Percentiles rank a stretch among this genome's conserved stretches.
Evolutionary conservation across 768 basidiomycete species (phyloP).

Genomic region (Nidula microcarpa): DNA sequence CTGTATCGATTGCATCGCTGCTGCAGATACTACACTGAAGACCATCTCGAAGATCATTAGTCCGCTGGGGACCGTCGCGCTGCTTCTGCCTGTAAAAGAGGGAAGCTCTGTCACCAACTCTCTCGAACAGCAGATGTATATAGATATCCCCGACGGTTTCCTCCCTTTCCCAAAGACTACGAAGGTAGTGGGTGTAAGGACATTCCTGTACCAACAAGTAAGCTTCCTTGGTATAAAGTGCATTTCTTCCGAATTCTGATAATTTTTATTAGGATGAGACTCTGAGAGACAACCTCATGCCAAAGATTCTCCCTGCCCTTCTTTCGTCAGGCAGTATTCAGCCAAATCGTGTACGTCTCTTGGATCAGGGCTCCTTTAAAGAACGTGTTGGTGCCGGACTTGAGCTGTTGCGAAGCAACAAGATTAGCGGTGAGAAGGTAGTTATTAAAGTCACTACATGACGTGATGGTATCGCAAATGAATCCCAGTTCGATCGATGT

Average conservation of each 20-base stretch:
- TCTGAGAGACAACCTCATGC: slow-evolving; percentile 40
- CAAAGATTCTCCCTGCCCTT: slow-evolving; percentile 39
- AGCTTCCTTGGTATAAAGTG: slow-evolving; percentile 5
- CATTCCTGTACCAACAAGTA: slow-evolving; percentile 38
- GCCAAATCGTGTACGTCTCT: slow-evolving; percentile 35
- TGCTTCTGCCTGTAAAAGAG: slow-evolving; percentile 45
- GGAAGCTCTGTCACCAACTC: slow-evolving; percentile 31
- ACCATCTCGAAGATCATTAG: slow-evolving; percentile 32
- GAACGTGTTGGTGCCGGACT: slow-evolving; percentile 39
- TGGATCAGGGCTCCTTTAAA: slow-evolving; percentile 38
- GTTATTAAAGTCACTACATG: slow-evolving; percentile 30
- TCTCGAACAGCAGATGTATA: slow-evolving; percentile 21
- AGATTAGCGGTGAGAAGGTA: slow-evolving; percentile 48
- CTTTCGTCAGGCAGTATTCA: slow-evolving; percentile 33
- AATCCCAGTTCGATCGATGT: not conserved
- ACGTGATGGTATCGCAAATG: not conserved
- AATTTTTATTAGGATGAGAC: slow-evolving; percentile 27
- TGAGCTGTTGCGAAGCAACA: slow-evolving; percentile 41
- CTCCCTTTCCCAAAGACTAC: slow-evolving; percentile 34
- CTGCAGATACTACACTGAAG: slow-evolving; percentile 26
- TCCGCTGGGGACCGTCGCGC: slow-evolving; percentile 33
- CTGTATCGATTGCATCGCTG: slow-evolving; percentile 36
- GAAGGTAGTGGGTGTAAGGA: slow-evolving; percentile 32
- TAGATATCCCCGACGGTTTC: slow-evolving; percentile 27
- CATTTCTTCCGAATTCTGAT: not conserved